These are phyloP conservation scores for Solanum dulcamara DNA, from an alignment of 257 asterid species.

Conservation along the genomic window DNA sequence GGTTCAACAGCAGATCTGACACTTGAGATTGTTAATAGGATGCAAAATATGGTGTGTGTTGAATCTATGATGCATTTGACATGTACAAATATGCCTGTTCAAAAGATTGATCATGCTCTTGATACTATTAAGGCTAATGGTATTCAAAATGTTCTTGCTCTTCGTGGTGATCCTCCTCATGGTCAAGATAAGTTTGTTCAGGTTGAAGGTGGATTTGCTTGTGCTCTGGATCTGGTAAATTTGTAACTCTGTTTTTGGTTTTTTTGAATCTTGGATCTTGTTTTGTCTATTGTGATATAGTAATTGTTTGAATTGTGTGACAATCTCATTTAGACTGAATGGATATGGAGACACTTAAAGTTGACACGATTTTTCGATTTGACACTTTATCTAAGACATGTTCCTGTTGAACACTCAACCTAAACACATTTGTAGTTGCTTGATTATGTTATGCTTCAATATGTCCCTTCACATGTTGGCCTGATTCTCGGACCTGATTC, in stretches of 20 bases:
- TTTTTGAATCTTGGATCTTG: background rate
- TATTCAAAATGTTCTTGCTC: slow-evolving; percentile 90
- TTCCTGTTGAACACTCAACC: background rate
- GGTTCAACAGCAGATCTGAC: slow-evolving; percentile 99
- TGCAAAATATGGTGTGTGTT: slow-evolving; percentile 99
- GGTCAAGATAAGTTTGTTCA: slow-evolving; percentile 99
- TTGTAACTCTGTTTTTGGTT: background rate
- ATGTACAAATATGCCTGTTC: slow-evolving; percentile 96
- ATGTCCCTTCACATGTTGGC: background rate
- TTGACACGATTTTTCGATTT: background rate
- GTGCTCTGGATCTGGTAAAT: slow-evolving; percentile 91
- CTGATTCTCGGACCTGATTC: background rate
- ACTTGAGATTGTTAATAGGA: slow-evolving; percentile 83
- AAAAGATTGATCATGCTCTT: slow-evolving; percentile 91
- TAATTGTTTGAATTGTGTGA: background rate
- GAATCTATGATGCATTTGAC: slow-evolving; percentile 99
- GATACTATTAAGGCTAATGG: slow-evolving; percentile 64
- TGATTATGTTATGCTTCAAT: background rate
- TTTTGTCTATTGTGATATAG: background rate
- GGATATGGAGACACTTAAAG: background rate
- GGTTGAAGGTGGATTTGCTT: slow-evolving; percentile 94
- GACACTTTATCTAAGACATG: background rate
- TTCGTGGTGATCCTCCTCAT: slow-evolving; percentile 96
- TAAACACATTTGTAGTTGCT: background rate
- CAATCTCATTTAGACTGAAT: background rate